Evolutionary conservation across 1,284 basidiomycete species (phyloP).

Genomic region (Microbotryomycetes sp.): DNA sequence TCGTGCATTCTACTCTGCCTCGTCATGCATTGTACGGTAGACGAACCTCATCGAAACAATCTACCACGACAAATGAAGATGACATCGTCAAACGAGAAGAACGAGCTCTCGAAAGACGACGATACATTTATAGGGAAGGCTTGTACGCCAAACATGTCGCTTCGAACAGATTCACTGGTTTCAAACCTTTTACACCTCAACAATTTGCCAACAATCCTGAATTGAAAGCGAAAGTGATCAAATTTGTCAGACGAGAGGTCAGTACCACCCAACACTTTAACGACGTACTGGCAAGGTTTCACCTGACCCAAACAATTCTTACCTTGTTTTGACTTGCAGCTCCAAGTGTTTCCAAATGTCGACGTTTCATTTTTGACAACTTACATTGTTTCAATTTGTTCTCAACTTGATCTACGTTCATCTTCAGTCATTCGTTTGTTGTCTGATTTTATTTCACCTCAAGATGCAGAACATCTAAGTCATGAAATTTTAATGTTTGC

Average conservation of each 20-base stretch:
- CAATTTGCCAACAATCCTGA: constrained; percentile 26
- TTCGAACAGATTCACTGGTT: constrained; percentile 38
- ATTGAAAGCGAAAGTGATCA: constrained; percentile 31
- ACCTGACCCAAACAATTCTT: no score
- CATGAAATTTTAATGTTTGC: constrained; percentile 38
- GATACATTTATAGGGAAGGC: constrained; percentile 35
- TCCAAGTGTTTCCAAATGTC: constrained; percentile 37
- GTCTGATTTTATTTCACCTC: constrained; percentile 37
- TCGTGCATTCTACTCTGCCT: constrained; percentile 2
- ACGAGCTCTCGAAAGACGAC: constrained; percentile 35
- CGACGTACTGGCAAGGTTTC: no score
- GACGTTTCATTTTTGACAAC: constrained; percentile 40
- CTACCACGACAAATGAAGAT: constrained; percentile 15
- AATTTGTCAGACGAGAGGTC: constrained; percentile 39
- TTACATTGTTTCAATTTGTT: constrained; percentile 37
- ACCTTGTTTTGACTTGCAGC: no score
- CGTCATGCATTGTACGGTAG: constrained; percentile 30
- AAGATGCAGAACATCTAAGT: constrained; percentile 36
- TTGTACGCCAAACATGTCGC: constrained; percentile 40
- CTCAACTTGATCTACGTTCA: constrained; percentile 36
- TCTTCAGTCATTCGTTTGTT: constrained; percentile 37
- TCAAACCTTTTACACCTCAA: constrained; percentile 33
- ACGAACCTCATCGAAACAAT: background rate
- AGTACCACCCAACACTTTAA: background rate
- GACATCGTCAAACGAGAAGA: constrained; percentile 27